A percentile compares a stretch with the other conserved stretches of the same genome.
These are phyloP conservation scores for Leccinum disarticulatum DNA, from an alignment of 768 basidiomycete species.

Conservation along the genomic window DNA sequence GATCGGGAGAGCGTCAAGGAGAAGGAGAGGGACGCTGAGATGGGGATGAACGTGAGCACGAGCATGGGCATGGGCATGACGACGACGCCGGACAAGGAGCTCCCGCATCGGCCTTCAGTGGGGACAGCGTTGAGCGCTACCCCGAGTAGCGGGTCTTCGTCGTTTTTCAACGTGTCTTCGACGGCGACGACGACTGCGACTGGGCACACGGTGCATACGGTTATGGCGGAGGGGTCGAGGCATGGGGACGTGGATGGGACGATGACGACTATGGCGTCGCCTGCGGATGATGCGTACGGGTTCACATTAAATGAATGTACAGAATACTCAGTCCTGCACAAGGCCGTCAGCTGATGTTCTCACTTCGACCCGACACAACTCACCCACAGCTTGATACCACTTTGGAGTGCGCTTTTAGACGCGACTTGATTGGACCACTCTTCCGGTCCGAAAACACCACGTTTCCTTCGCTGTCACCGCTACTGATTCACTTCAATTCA, in stretches of 20 bases:
- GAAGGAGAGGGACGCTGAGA: constrained; percentile 38
- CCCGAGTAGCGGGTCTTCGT: constrained; percentile 75
- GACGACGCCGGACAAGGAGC: constrained; percentile 44
- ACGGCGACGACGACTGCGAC: constrained; percentile 34
- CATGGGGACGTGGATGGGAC: constrained; percentile 28
- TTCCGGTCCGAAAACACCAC: constrained; percentile 99
- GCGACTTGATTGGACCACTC: constrained; percentile 91
- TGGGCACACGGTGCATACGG: constrained; percentile 40
- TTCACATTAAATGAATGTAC: constrained; percentile 13
- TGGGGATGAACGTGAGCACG: neutral
- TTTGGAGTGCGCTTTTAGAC: constrained; percentile 86
- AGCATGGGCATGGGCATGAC: constrained; percentile 4
- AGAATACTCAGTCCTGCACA: constrained; percentile 32
- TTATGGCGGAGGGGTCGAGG: constrained; percentile 36
- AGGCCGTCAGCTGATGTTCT: constrained; percentile 4
- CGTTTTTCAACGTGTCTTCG: constrained; percentile 80
- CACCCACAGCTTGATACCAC: constrained; percentile 99
- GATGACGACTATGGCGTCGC: constrained; percentile 13
- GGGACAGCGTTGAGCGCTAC: constrained; percentile 58
- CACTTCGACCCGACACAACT: constrained; percentile 27
- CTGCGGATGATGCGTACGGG: constrained; percentile 25
- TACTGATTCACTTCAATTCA: constrained; percentile 95
- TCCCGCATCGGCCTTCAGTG: constrained; percentile 42
- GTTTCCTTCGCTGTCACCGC: constrained; percentile 93
- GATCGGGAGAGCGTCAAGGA: constrained; percentile 46